phyloP scores from a whole-genome alignment of 805 yeast species.

The Myxozyma kluyveri region DNA sequence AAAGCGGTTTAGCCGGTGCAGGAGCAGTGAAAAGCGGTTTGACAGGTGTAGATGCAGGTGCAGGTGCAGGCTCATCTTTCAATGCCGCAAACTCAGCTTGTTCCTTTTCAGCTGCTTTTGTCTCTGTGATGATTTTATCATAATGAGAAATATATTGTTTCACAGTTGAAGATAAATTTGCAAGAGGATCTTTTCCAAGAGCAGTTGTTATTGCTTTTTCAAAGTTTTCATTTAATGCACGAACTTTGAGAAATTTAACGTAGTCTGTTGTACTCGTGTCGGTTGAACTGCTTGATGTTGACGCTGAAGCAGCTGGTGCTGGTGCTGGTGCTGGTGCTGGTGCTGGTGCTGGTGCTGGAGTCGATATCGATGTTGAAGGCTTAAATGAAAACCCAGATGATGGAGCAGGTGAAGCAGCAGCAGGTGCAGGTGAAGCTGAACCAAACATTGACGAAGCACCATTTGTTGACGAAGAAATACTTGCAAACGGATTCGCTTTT shows the following conservation, averaged over 20 bases:
- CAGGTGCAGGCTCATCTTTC: slow-evolving; percentile 4
- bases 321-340: slow-evolving; percentile 2
- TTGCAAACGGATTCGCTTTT: background rate
- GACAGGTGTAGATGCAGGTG: slow-evolving; percentile 5
- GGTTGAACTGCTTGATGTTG: background rate
- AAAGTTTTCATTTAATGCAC: slow-evolving; percentile 30
- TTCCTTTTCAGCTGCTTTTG: slow-evolving; percentile 12
- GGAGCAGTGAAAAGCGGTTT: slow-evolving; percentile 15
- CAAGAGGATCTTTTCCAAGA: slow-evolving; percentile 26
- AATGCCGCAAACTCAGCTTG: slow-evolving; percentile 17
- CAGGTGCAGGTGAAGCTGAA: slow-evolving; percentile 4
- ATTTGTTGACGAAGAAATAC: background rate
- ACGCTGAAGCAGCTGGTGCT: slow-evolving; percentile 2
- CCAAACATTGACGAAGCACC: too few species aligned
- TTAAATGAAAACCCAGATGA: slow-evolving; percentile 6
- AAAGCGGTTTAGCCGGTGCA: slow-evolving; percentile 8
- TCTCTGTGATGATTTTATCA: slow-evolving; percentile 10
- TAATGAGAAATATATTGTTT: slow-evolving; percentile 19
- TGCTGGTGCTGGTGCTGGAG: background rate
- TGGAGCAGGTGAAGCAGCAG: slow-evolving; percentile 5
- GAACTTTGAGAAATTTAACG: slow-evolving; percentile 26
- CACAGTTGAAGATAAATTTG: slow-evolving; percentile 18
- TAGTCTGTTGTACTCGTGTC: slow-evolving; percentile 18
- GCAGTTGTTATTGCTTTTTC: slow-evolving; percentile 9
- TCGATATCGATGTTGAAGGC: background rate